These are phyloP conservation scores for Kentomonas sorsogonicus DNA, from an alignment of 208 protist species.

Conservation along the genomic window DNA sequence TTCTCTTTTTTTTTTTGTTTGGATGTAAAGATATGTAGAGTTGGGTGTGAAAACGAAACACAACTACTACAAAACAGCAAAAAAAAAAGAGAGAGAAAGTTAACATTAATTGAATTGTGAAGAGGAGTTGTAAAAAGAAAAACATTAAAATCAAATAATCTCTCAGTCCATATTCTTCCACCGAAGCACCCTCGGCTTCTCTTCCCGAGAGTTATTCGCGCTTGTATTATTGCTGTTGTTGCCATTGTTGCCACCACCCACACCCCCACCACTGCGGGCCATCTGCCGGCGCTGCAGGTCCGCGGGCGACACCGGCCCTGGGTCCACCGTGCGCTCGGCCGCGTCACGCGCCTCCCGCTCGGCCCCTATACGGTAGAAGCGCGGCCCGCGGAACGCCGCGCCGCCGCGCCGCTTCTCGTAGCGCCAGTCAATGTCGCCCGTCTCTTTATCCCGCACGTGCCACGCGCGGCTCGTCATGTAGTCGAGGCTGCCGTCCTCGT, in stretches of 20 bases:
- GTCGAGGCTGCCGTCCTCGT: constrained; percentile 67
- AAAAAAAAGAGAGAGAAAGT: too few species aligned
- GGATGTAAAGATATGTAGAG: too few species aligned
- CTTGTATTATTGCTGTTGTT: too few species aligned
- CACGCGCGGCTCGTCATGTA: constrained; percentile 58
- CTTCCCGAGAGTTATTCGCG: too few species aligned
- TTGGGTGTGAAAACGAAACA: too few species aligned
- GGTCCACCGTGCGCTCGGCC: constrained; percentile 49
- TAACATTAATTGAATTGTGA: too few species aligned
- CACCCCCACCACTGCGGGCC: not conserved
- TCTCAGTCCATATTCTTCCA: too few species aligned
- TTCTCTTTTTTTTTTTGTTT: too few species aligned
- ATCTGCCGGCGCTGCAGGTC: not conserved
- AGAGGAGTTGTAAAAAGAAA: too few species aligned
- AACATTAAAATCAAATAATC: too few species aligned
- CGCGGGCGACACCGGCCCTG: constrained; percentile 23
- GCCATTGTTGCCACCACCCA: not conserved
- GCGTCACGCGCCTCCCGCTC: constrained; percentile 46
- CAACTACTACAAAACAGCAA: too few species aligned
- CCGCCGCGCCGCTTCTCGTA: constrained; percentile 77
- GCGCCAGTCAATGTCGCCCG: constrained; percentile 83
- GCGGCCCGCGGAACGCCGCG: constrained; percentile 60
- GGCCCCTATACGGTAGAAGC: constrained; percentile 66
- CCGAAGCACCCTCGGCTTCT: too few species aligned
- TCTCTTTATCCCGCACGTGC: constrained; percentile 72